Evolutionary conservation across 768 basidiomycete genomes (phyloP).

Genomic region (Ramaria sp.): DNA sequence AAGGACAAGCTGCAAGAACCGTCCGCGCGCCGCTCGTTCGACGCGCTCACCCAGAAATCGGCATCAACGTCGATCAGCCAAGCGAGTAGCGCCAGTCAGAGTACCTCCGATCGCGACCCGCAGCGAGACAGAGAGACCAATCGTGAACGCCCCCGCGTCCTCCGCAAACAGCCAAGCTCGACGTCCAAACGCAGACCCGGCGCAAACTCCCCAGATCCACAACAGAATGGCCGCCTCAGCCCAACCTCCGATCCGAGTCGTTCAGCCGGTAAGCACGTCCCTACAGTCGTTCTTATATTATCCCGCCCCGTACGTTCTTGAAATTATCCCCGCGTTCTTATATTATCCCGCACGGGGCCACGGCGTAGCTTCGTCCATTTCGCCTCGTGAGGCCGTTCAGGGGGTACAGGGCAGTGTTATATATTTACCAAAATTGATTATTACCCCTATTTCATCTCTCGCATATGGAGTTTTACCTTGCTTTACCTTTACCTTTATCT

Average conservation of each 20-base stretch:
- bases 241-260: not conserved
- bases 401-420: too few species aligned
- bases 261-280: not conserved
- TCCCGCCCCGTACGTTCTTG: not conserved
- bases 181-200: not conserved
- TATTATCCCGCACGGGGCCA: too few species aligned
- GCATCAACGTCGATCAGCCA: not conserved
- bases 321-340: too few species aligned
- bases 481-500: not conserved
- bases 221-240: not conserved
- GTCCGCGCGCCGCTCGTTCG: not conserved
- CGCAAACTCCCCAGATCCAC: not conserved
- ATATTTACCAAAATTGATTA: too few species aligned
- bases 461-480: too few species aligned
- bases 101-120: not conserved
- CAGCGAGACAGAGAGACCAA: too few species aligned
- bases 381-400: too few species aligned
- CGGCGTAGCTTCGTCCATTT: too few species aligned
- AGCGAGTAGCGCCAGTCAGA: not conserved
- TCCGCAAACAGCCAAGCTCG: not conserved
- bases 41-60: not conserved
- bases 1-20: not conserved
- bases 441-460: too few species aligned
- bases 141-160: conserved; percentile 1
- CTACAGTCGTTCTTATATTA: not conserved